Evolutionary conservation across 2,329 filamentous ascomycete genomes (phyloP), one percentile per base, ranked within the genome.

Genomic region (Fusarium robinianum): DNA sequence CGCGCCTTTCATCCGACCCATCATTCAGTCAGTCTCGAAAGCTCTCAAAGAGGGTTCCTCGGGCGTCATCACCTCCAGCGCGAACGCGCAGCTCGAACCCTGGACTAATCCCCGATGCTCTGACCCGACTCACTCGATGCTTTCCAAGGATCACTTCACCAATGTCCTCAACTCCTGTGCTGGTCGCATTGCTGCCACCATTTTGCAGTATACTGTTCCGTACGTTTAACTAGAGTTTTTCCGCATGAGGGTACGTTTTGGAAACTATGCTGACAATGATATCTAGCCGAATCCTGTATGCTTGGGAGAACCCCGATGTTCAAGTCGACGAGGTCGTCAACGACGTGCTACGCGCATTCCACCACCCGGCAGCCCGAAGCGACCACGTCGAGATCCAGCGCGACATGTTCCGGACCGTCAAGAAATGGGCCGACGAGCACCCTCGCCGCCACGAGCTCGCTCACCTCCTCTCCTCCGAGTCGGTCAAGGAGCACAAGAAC

Each of bases 1-100:
- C 12, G 89, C 94, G 1, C 94, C 94, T 0, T 97, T 95, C 67
- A 80, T 99, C 50, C 83, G 90, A 42, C 94, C 94, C 8, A 86
- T 99, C 64, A 96, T 99, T 67, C 87, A 85, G 38, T 82, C 87
- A 39, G 90, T 92, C 5, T 92, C 90, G 15, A 84, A 91, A 62
- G 81, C 83, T 22, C 76, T 99, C 17, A 95, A 97, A 71, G 80
- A 85, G 16, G 92, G 94, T 4, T 96, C 90, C 8, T 87, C 87
- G 1, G 80, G 82, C 15, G 75, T 85, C 58, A 83, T 85, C 57
- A 74, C 72, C 47, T 79, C 86, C 35, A 88, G 85, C 53, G 84
- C 84, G 42, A 80, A 87, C 48, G 81, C 85, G 46, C 88, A 92
- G 70, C 81, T 84, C 39, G 88, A 90, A 67, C 87, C 87, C 5